Evolutionary conservation across 176 grass and related monocot genomes (phyloP).

Genomic region (Paspalum notatum): DNA sequence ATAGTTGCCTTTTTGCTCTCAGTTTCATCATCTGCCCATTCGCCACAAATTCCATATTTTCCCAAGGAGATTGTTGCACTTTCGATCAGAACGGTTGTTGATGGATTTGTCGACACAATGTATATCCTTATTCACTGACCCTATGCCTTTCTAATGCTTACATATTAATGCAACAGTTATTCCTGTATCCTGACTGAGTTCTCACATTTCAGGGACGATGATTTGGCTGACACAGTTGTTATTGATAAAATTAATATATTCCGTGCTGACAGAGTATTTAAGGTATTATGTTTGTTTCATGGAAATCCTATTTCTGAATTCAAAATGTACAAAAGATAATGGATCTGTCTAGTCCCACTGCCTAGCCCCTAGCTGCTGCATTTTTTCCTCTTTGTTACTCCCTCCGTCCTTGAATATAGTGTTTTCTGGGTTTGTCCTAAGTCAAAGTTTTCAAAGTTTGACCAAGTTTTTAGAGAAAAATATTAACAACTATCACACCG

Average conservation of each 20-base stretch:
- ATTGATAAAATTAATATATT: constrained; percentile 94
- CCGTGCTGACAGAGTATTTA: constrained; percentile 91
- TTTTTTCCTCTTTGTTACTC: not conserved
- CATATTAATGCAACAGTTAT: constrained; percentile 27
- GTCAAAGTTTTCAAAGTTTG: too few species aligned
- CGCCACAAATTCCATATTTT: constrained; percentile 73
- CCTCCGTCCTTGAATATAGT: too few species aligned
- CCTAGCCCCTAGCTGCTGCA: not conserved
- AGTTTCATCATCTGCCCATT: constrained; percentile 51
- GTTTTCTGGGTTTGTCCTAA: too few species aligned
- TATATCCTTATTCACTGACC: constrained; percentile 44
- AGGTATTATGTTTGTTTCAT: constrained; percentile 56
- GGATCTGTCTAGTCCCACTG: constrained; percentile 12
- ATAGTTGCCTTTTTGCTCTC: constrained; percentile 84
- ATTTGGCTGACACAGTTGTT: constrained; percentile 51
- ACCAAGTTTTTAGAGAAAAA: too few species aligned
- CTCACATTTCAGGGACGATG: constrained; percentile 68
- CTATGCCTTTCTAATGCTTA: constrained; percentile 26
- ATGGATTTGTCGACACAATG: constrained; percentile 86
- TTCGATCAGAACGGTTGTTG: constrained; percentile 85
- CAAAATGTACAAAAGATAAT: constrained; percentile 24
- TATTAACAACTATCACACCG: too few species aligned
- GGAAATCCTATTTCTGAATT: constrained; percentile 27
- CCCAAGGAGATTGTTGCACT: constrained; percentile 62
- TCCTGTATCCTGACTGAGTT: constrained; percentile 16